Conservation (phyloP, 2,329 filamentous ascomycete genomes). For the Zarea fungicola region DNA sequence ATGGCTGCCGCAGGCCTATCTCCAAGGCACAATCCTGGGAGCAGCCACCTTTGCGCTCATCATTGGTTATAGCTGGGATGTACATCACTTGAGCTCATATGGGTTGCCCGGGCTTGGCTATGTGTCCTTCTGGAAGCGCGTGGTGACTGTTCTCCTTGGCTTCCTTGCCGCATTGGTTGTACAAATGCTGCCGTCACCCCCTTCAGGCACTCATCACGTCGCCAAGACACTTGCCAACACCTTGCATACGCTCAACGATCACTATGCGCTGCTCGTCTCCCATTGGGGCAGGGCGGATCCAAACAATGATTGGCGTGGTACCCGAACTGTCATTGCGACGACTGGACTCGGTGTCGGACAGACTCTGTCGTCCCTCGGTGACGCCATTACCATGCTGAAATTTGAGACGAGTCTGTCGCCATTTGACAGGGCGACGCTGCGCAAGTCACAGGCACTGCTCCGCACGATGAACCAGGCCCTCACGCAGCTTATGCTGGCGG, state of each 20-base stretch:
- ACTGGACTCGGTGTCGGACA: conserved; percentile 25
- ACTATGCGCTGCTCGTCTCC: conserved; percentile 44
- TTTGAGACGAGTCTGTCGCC: conserved; percentile 27
- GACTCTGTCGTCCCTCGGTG: conserved; percentile 21
- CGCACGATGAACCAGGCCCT: conserved; percentile 31
- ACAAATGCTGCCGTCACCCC: conserved; percentile 41
- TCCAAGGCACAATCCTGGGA: conserved; percentile 27
- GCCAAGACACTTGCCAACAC: conserved; percentile 39
- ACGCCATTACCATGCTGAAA: conserved; percentile 23
- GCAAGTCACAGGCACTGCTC: conserved; percentile 24
- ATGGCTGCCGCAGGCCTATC: conserved; percentile 25
- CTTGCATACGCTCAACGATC: conserved; percentile 38
- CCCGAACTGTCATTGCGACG: conserved; percentile 20
- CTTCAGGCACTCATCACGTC: conserved; percentile 40
- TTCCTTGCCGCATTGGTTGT: conserved; percentile 38
- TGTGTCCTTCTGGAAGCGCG: conserved; percentile 42
- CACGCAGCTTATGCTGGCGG: conserved; percentile 27
- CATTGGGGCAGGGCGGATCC: conserved; percentile 32
- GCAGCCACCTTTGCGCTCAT: conserved; percentile 37
- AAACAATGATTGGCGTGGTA: conserved; percentile 18
- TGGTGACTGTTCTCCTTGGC: conserved; percentile 40
- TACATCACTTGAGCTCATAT: conserved; percentile 36
- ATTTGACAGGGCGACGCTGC: conserved; percentile 27
- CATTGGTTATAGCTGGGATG: conserved; percentile 42
- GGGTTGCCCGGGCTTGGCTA: conserved; percentile 44